Evolutionary conservation across 2,329 filamentous ascomycete species (phyloP), one percentile per base, ranked within the genome.

Genomic region (Fusarium ambrosium): DNA sequence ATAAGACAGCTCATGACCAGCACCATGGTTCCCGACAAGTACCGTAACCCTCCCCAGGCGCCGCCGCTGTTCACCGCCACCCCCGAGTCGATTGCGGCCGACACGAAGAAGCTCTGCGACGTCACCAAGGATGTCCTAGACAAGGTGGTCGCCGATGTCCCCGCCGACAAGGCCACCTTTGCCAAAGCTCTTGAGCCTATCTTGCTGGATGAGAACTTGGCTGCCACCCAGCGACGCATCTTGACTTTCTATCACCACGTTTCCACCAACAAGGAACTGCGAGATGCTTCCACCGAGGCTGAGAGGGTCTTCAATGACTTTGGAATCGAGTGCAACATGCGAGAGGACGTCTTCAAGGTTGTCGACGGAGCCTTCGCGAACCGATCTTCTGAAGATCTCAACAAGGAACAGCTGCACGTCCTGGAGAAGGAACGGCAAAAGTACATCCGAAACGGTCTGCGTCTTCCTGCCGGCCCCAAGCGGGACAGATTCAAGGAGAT

Each of bases 401-500:
- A 94, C 67, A 85, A 90, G 0, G 94, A 97, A 84, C 92, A 90
- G 66, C 84, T 91, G 75, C 89, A 92, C n/a, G 82, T 95, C 73
- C 85, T 97, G 34, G 92, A 95, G 83, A 95, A 94, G 84, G 92
- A 95, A 79, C 89, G 92, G 78, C 94, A 94, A 84, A 89, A 88
- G 72, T 96, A 94, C 82, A 92, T 96, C 78, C 88, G 90, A 64
- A 95, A 95, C 81, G 94, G 94, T 16, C 85, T 97, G 56, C 91
- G 91, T 4, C 85, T 97, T 60, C 91, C 93, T 2, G 89, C 90
- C 27, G 93, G 93, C 1, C 85, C 88, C 6, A 86, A 95, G 84
- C 86, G 93, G 71, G 93, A 95, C 77, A 90, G 93, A 53, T 96
- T 96, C 88, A 96, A 95, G 86, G 93, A 93, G 82, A 95, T 96